Conservation (phyloP, 1,139 yeast genomes). For the Geotrichum carabidarum region DNA sequence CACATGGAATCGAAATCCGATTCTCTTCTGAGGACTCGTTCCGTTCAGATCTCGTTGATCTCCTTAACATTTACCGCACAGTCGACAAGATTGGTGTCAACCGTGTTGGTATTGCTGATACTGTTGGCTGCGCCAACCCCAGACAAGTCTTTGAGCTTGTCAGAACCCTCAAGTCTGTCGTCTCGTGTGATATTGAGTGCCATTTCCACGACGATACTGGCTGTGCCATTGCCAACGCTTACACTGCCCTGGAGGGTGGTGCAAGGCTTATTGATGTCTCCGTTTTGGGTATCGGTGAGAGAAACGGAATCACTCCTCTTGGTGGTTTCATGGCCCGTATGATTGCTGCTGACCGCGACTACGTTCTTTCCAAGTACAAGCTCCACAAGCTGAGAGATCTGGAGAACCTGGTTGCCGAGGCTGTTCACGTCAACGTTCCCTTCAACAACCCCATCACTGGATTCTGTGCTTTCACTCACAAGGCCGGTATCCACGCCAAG, state of each 20-base stretch:
- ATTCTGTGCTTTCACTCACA: conserved; percentile 98
- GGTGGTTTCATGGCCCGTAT: conserved; percentile 99
- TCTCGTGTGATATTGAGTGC: conserved; percentile 94
- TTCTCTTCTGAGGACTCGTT: conserved; percentile 96
- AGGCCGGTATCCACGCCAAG: conserved; percentile 99
- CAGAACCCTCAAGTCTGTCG: conserved; percentile 87
- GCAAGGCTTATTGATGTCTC: conserved; percentile 93
- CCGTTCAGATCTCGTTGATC: conserved; percentile 93
- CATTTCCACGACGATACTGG: conserved; percentile 99
- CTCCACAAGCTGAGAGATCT: conserved; percentile 92
- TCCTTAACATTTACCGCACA: conserved; percentile 90
- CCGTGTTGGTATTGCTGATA: conserved; percentile 98
- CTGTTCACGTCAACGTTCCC: conserved; percentile 94
- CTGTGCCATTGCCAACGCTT: conserved; percentile 97
- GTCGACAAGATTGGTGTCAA: conserved; percentile 97
- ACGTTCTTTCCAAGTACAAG: conserved; percentile 91
- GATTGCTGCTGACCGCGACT: conserved; percentile 98
- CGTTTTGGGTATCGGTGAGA: conserved; percentile 96
- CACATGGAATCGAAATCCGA: conserved; percentile 94
- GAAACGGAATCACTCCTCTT: conserved; percentile 96
- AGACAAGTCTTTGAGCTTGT: conserved; percentile 97
- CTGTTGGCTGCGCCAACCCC: conserved; percentile 98
- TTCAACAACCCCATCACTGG: conserved; percentile 99
- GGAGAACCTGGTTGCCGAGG: conserved; percentile 93
- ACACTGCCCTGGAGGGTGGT: conserved; percentile 97